A percentile compares a stretch with the other conserved stretches of the same genome.
phyloP scores from a whole-genome alignment of 176 grass and related monocot species.

The Bonia amplexicaulis region DNA sequence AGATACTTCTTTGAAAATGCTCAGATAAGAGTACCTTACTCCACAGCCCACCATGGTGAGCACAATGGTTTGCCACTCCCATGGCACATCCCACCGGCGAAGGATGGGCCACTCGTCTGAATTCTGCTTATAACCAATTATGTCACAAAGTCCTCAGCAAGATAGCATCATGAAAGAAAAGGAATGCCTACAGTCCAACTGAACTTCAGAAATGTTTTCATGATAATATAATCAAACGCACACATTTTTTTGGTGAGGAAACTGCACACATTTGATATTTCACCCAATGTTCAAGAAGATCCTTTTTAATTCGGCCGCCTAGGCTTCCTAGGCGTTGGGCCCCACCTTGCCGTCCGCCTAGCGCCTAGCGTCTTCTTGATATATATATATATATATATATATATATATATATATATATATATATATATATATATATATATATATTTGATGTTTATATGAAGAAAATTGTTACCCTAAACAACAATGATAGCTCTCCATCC shows the following conservation, averaged over 20 bases:
- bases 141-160: neutral
- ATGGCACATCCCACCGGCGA: slow-evolving; percentile 85
- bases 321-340: too few relatives aligned
- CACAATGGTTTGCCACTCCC: slow-evolving; percentile 75
- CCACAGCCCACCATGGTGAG: slow-evolving; percentile 72
- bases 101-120: slow-evolving; percentile 53
- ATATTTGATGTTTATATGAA: too few relatives aligned
- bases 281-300: neutral
- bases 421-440: too few relatives aligned
- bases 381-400: too few relatives aligned
- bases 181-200: slow-evolving; percentile 4
- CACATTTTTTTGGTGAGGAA: neutral
- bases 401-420: too few relatives aligned
- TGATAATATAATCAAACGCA: neutral
- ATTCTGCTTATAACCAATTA: slow-evolving; percentile 28
- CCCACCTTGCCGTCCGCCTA: too few relatives aligned
- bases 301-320: too few relatives aligned
- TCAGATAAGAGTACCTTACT: slow-evolving; percentile 48
- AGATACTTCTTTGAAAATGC: neutral
- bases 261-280: neutral
- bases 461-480: too few relatives aligned
- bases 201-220: neutral
- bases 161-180: neutral
- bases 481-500: too few relatives aligned
- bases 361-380: too few relatives aligned